phyloP scores from a whole-genome alignment of 176 grass and related monocot genomes.

The Musa acuminata region DNA sequence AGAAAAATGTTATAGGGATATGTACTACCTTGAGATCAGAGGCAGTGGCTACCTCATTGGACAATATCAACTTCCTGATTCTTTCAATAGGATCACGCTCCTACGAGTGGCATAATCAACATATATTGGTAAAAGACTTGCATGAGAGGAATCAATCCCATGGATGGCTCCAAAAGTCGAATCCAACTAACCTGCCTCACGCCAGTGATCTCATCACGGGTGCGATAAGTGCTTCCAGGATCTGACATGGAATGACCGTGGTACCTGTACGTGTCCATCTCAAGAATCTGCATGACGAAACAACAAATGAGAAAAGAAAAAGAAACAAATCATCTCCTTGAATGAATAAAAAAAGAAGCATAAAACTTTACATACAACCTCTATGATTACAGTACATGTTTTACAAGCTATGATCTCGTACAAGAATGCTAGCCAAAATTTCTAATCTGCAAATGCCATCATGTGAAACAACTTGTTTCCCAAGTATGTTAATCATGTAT shows the following conservation, averaged over 20 bases:
- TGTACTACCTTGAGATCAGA: conserved; percentile 73
- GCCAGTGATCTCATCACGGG: conserved; percentile 58
- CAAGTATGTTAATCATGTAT: too few relatives aligned
- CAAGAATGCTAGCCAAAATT: background rate
- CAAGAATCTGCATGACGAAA: conserved; percentile 59
- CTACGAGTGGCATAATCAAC: conserved; percentile 23
- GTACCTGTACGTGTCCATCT: conserved; percentile 98
- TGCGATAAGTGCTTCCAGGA: conserved; percentile 84
- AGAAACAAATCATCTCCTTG: background rate
- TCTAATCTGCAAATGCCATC: background rate
- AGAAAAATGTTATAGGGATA: background rate
- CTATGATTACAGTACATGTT: background rate
- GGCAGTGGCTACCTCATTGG: conserved; percentile 52
- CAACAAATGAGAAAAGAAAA: background rate
- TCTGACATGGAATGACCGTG: conserved; percentile 95
- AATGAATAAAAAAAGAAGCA: background rate
- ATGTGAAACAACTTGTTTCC: background rate
- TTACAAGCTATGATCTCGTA: background rate
- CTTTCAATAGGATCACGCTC: conserved; percentile 90
- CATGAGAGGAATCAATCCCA: background rate
- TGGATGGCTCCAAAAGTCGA: too few relatives aligned
- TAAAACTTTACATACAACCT: too few relatives aligned
- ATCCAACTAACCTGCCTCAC: conserved; percentile 51
- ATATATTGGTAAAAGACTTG: background rate
- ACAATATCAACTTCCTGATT: conserved; percentile 61